Conservation (phyloP, 805 yeast genomes). For the Schwanniomyces vanrijiae region DNA sequence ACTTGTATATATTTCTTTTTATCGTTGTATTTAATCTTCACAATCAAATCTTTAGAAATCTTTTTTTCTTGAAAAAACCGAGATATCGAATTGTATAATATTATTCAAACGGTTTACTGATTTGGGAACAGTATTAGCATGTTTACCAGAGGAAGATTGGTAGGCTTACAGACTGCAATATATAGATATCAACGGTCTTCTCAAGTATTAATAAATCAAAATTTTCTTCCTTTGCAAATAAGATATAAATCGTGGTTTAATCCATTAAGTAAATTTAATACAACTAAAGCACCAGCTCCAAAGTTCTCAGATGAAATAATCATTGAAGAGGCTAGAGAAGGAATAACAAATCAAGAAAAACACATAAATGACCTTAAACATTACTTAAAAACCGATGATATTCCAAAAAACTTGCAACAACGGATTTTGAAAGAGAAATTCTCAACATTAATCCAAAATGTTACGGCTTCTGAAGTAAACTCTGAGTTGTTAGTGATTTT, state of each 20-base stretch:
- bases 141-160: background rate
- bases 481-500: slow-evolving; percentile 15
- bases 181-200: background rate
- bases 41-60: background rate
- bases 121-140: background rate
- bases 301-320: slow-evolving; percentile 1
- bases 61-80: background rate
- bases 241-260: slow-evolving; percentile 14
- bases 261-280: slow-evolving; percentile 14
- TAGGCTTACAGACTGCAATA: background rate
- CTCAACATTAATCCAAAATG: slow-evolving; percentile 12
- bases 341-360: background rate
- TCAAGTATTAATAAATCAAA: background rate
- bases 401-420: slow-evolving; percentile 17
- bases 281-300: background rate
- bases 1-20: slow-evolving; percentile 1
- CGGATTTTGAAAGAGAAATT: slow-evolving; percentile 19
- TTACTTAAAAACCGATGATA: slow-evolving; percentile 26
- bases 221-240: background rate
- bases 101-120: background rate
- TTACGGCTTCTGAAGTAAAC: slow-evolving; percentile 6
- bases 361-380: slow-evolving; percentile 20
- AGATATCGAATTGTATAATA: background rate
- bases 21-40: background rate
- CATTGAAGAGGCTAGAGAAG: slow-evolving; percentile 8